Conservation (phyloP, 495 filamentous ascomycete genomes). For the Aspergillus saccharolyticus region DNA sequence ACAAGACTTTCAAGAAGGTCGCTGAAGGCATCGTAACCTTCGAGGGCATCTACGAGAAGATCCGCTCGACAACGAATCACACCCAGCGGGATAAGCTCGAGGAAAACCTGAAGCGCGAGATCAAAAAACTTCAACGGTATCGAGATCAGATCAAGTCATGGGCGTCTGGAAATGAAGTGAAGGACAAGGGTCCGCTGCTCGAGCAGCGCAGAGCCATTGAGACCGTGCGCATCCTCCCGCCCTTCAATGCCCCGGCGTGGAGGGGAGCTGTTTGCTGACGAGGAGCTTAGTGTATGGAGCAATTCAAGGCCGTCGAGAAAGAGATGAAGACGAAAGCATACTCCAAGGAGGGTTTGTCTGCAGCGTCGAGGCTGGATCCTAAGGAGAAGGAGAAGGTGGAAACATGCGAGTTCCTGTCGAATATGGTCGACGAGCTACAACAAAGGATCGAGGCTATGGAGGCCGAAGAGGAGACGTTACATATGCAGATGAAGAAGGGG, state of each 20-base stretch:
- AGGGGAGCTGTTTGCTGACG: background rate
- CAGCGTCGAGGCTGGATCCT: conserved; percentile 87
- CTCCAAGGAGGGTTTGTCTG: conserved; percentile 92
- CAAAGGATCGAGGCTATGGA: conserved; percentile 88
- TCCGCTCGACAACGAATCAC: conserved; percentile 79
- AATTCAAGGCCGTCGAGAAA: conserved; percentile 99
- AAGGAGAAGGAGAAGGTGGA: conserved; percentile 91
- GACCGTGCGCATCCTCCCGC: conserved; percentile 55
- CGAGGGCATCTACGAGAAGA: conserved; percentile 93
- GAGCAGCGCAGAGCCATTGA: conserved; percentile 94
- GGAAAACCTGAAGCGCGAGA: conserved; percentile 95
- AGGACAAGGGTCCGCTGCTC: conserved; percentile 91
- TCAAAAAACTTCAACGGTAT: conserved; percentile 97
- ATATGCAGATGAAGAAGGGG: conserved; percentile 87
- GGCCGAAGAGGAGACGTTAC: conserved; percentile 81
- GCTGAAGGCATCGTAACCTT: conserved; percentile 87
- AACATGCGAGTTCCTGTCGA: conserved; percentile 72
- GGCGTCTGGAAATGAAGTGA: conserved; percentile 95
- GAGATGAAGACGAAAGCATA: conserved; percentile 99
- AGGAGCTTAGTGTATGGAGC: conserved; percentile 84
- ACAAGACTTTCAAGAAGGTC: conserved; percentile 98
- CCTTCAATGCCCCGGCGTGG: background rate
- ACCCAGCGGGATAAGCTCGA: conserved; percentile 98
- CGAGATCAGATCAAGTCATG: conserved; percentile 99
- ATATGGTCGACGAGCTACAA: conserved; percentile 89